Percentiles rank a stretch among this genome's conserved stretches.
These are phyloP conservation scores for Gossypium davidsonii DNA, from an alignment of 441 rosid species.

Conservation along the genomic window DNA sequence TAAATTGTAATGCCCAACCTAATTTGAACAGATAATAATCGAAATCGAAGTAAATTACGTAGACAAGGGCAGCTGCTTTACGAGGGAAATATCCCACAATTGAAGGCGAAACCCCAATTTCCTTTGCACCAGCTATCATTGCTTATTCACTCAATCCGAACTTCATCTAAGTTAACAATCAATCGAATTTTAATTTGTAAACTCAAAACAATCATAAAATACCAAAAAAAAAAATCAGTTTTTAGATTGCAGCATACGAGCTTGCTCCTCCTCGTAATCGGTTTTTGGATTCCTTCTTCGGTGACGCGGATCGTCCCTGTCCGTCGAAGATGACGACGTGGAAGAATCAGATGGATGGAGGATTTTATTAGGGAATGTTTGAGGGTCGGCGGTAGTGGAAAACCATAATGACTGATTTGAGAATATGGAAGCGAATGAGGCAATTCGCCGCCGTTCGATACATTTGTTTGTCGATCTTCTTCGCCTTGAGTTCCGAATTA, in stretches of 20 bases:
- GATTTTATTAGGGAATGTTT: conserved; percentile 28
- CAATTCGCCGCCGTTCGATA: conserved; percentile 55
- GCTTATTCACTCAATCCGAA: conserved; percentile 85
- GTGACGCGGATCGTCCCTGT: conserved; percentile 31
- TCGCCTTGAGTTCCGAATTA: neutral
- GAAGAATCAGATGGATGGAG: conserved; percentile 27
- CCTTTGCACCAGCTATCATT: conserved; percentile 85
- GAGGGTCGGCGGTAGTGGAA: conserved; percentile 29
- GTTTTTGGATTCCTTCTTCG: conserved; percentile 40
- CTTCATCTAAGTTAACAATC: conserved; percentile 30
- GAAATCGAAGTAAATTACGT: conserved; percentile 35
- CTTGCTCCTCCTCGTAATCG: conserved; percentile 69
- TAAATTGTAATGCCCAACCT: neutral
- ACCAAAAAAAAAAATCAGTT: neutral
- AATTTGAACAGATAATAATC: neutral
- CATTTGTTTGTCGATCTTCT: conserved; percentile 24
- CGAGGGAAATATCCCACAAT: conserved; percentile 72
- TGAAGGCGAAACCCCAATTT: conserved; percentile 76
- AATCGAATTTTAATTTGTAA: neutral
- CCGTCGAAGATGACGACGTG: conserved; percentile 16
- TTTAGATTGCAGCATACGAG: conserved; percentile 58
- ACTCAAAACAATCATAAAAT: neutral
- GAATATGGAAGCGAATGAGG: conserved; percentile 26
- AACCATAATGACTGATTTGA: conserved; percentile 23
- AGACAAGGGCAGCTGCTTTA: conserved; percentile 79